Base-by-base conservation (phyloP, 2,329 filamentous ascomycete genomes). In the Dothistroma septosporum region DNA sequence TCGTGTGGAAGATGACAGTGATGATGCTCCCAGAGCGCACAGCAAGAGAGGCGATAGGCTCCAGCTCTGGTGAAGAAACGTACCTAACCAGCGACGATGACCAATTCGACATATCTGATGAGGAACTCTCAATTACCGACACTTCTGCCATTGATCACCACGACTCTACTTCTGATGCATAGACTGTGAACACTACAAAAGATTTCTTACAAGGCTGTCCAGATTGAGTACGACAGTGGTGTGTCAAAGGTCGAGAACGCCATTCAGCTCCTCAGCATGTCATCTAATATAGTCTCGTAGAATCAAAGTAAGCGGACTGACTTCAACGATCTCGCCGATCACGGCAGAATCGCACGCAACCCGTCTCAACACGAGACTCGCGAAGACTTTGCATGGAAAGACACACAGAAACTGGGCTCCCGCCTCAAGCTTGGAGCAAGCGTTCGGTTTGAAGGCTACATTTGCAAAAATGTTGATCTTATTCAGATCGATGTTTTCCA, bases 311-410 rank as follows among this genome's bases (percentile, higher is more conserved):
- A 44, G 3, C 47, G 52, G 37, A 56, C 31, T 7, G 28, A 60
- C 22, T 33, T 28, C 49, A 22, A 44, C 1, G 59, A 63, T 37
- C 48, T 60, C 46, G 52, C 46, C 1, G 31, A 56, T 9, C 24
- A 56, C n/a, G 57, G 59, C 22, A 52, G 28, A 28, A 52, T 24
- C 33, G 33, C 55, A 10, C n/a, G 21, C n/a, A 47, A 32, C 5
- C 48, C 59, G 7, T 28, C 12, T 2, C 49, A 28, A 8, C 14
- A 52, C 4, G 55, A 59, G 32, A 31, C 21, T 16, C 53, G 56
- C 8, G 46, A 53, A 47, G 47, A 50, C 47, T 50, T 50, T 14
- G 16, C 21, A 11, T 50, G 47, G 47, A 19, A 50, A 1, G 28
- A 21, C 16, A 50, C 28, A 21, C 10, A 28, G 47, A 19, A 6